A percentile compares a stretch with the other conserved stretches of the same genome.
Evolutionary conservation across 495 filamentous ascomycete species (phyloP).

Genomic region (Melanomma pulvis-pyrius): DNA sequence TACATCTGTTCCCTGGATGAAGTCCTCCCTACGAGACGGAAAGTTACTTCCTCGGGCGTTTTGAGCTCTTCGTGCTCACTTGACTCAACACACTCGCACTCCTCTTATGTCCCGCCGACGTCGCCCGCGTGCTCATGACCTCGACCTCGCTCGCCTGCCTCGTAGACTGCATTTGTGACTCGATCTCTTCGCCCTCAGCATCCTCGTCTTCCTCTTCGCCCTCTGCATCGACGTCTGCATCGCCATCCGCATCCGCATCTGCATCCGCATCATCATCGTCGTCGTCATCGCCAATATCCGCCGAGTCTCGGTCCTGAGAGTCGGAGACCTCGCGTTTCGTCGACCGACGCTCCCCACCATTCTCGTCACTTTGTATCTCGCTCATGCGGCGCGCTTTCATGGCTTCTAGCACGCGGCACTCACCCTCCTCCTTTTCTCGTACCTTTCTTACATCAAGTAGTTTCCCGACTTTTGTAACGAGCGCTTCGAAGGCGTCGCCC

Average conservation of each 20-base stretch:
- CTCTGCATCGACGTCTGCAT: constrained; percentile 25
- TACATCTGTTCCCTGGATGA: no score
- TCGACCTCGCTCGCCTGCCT: constrained; percentile 37
- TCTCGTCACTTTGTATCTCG: constrained; percentile 23
- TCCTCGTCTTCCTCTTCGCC: constrained; percentile 27
- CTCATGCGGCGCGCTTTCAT: constrained; percentile 35
- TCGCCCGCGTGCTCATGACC: constrained; percentile 23
- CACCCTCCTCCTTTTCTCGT: constrained; percentile 80
- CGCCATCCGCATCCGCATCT: constrained; percentile 18
- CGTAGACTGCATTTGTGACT: constrained; percentile 24
- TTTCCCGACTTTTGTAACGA: constrained; percentile 71
- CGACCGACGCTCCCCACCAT: neutral
- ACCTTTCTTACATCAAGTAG: constrained; percentile 83
- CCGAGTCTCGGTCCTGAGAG: constrained; percentile 24
- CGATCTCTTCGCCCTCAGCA: constrained; percentile 34
- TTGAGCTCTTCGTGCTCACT: constrained; percentile 68
- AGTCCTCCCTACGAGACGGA: no score
- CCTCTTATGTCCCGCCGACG: constrained; percentile 59
- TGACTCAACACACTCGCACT: constrained; percentile 75
- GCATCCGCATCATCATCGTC: constrained; percentile 22
- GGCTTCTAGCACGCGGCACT: constrained; percentile 72
- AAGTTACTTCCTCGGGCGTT: constrained; percentile 67
- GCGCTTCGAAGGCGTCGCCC: constrained; percentile 75
- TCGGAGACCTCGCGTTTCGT: constrained; percentile 12
- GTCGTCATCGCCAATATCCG: constrained; percentile 30